Conservation (phyloP, 192 early-diverging fungal genomes). For the Coemansia brasiliensis region DNA sequence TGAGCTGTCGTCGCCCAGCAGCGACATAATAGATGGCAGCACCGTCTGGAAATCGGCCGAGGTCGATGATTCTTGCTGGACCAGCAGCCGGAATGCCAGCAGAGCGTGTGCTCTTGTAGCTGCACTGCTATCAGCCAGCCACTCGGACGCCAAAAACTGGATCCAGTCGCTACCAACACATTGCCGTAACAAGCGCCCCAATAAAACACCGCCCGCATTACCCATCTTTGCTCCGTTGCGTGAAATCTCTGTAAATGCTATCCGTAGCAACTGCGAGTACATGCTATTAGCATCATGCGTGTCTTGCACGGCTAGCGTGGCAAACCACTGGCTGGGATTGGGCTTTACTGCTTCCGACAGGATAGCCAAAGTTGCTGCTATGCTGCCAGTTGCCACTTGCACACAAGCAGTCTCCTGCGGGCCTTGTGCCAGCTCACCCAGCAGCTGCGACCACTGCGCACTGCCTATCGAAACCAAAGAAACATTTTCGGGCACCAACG, state of each 20-base stretch:
- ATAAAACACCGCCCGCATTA: slow-evolving; percentile 24
- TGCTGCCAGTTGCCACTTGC: slow-evolving; percentile 14
- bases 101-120: slow-evolving; percentile 33
- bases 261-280: slow-evolving; percentile 23
- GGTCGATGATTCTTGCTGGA: slow-evolving; percentile 19
- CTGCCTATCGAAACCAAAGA: slow-evolving; percentile 6
- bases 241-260: slow-evolving; percentile 13
- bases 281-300: not conserved
- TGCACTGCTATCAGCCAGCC: slow-evolving; percentile 6
- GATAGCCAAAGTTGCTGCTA: slow-evolving; percentile 17
- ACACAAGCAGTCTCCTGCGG: not conserved
- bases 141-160: slow-evolving; percentile 42
- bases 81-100: slow-evolving; percentile 58
- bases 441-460: slow-evolving; percentile 19
- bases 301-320: not conserved
- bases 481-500: not conserved
- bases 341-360: slow-evolving; percentile 10
- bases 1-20: slow-evolving; percentile 57
- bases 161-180: slow-evolving; percentile 43
- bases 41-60: slow-evolving; percentile 65
- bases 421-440: slow-evolving; percentile 6
- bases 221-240: slow-evolving; percentile 11
- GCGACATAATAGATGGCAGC: slow-evolving; percentile 70
- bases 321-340: slow-evolving; percentile 28
- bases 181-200: slow-evolving; percentile 25